Evolutionary conservation across 2,329 filamentous ascomycete species (phyloP).

Genomic region (Apiospora rasikravindrae): DNA sequence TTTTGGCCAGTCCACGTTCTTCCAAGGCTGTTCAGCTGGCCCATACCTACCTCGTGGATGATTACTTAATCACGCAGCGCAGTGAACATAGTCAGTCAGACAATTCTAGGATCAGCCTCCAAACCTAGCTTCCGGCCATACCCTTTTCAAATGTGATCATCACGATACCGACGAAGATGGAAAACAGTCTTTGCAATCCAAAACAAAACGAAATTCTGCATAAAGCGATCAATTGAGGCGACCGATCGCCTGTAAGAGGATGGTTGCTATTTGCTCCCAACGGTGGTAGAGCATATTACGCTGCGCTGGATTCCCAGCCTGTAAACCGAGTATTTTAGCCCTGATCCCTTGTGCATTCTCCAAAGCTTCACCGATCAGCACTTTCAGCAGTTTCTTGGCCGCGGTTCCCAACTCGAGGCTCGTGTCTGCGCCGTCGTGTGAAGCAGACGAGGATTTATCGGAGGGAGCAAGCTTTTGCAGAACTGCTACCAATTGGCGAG

Average conservation of each 20-base stretch:
- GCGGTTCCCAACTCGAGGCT: neutral
- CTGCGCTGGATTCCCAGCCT: neutral
- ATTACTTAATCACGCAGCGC: too few relatives aligned
- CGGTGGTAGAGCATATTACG: neutral
- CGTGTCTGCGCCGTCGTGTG: neutral
- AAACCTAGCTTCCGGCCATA: too few relatives aligned
- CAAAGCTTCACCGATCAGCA: neutral
- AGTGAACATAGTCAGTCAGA: too few relatives aligned
- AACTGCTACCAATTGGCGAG: neutral
- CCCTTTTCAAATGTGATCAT: too few relatives aligned
- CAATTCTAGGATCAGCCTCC: too few relatives aligned
- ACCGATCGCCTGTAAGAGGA: neutral
- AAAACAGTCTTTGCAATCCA: neutral
- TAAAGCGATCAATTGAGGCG: neutral
- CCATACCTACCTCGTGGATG: too few relatives aligned
- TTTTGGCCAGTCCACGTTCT: too few relatives aligned
- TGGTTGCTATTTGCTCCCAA: conserved; percentile 13
- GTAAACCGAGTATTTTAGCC: neutral
- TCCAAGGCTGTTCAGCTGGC: too few relatives aligned
- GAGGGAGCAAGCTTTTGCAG: neutral
- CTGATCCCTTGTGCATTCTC: neutral
- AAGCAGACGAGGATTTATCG: too few relatives aligned
- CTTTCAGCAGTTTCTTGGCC: neutral
- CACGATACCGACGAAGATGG: neutral
- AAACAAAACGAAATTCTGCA: neutral